These are phyloP conservation scores for Phialophora chinensis DNA, from an alignment of 2,329 filamentous ascomycete genomes.

Conservation along the genomic window DNA sequence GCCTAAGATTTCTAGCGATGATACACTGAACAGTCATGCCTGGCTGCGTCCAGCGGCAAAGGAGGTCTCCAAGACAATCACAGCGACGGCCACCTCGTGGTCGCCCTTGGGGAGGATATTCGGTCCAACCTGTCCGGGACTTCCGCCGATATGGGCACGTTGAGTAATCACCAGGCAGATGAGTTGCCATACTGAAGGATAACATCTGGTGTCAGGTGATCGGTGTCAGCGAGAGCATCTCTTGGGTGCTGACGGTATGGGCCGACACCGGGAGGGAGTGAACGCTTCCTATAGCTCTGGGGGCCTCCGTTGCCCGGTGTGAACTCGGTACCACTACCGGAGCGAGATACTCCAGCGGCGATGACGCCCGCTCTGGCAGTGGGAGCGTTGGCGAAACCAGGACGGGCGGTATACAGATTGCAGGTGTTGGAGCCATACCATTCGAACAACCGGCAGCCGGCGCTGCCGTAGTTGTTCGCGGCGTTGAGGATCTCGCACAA, in stretches of 20 bases:
- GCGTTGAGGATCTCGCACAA: constrained; percentile 13
- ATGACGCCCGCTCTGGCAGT: constrained; percentile 1
- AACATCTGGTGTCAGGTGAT: constrained; percentile 10
- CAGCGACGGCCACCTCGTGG: too few species aligned
- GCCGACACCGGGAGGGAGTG: constrained; percentile 8
- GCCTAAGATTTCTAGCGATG: background rate
- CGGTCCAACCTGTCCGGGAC: background rate
- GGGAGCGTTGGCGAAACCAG: background rate
- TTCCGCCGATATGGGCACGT: background rate
- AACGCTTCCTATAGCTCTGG: constrained; percentile 25
- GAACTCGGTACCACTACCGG: background rate
- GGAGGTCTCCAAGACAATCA: background rate
- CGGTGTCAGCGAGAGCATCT: constrained; percentile 17
- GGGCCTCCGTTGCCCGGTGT: background rate
- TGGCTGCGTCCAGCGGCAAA: background rate
- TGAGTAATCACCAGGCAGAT: background rate
- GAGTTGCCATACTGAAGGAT: constrained; percentile 16
- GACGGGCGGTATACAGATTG: constrained; percentile 2
- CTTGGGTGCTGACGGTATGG: constrained; percentile 11
- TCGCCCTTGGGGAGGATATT: background rate
- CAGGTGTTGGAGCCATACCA: constrained; percentile 1
- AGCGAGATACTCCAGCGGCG: constrained; percentile 21
- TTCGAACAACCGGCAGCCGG: constrained; percentile 7
- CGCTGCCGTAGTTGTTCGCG: too few species aligned
- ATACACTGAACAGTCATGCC: background rate